Percentiles rank a stretch among this genome's conserved stretches.
phyloP scores from a whole-genome alignment of 768 basidiomycete genomes.

The Clavulina sp. region DNA sequence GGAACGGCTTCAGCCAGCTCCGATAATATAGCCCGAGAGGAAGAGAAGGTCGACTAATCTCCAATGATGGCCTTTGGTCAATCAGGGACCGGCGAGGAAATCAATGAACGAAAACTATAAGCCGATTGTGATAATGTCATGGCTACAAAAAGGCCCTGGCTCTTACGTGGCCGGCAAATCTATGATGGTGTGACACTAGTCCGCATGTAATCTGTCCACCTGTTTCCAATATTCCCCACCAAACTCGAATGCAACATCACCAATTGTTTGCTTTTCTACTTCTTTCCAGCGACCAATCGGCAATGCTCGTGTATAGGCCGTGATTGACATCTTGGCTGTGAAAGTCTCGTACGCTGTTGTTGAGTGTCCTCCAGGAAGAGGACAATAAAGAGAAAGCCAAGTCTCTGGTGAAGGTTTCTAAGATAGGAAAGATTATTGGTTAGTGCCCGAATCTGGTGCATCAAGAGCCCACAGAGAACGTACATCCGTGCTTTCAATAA shows the following conservation, averaged over 20 bases:
- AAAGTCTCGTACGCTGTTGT: slow-evolving; percentile 1
- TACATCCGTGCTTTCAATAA: not conserved
- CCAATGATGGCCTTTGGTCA: too few species aligned
- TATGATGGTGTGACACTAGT: too few species aligned
- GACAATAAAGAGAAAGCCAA: not conserved
- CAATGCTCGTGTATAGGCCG: not conserved
- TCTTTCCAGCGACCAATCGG: not conserved
- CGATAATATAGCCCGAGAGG: too few species aligned
- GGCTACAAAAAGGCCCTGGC: too few species aligned
- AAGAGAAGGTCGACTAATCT: too few species aligned
- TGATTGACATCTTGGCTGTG: not conserved
- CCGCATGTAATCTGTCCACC: too few species aligned
- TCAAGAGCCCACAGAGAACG: too few species aligned
- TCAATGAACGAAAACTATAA: too few species aligned
- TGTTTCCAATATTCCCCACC: slow-evolving; percentile 1
- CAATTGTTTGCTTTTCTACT: not conserved
- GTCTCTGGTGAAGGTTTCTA: not conserved
- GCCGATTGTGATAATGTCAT: too few species aligned
- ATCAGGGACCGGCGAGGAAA: too few species aligned
- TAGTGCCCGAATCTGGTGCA: not conserved
- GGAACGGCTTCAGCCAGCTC: too few species aligned
- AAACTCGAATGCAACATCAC: slow-evolving; percentile 2
- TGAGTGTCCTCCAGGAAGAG: not conserved
- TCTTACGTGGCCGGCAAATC: too few species aligned
- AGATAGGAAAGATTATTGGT: not conserved